A percentile compares a stretch with the other conserved stretches of the same genome.
These are phyloP conservation scores for Metarhizium brunneum DNA, from an alignment of 2,329 filamentous ascomycete genomes.

Conservation along the genomic window DNA sequence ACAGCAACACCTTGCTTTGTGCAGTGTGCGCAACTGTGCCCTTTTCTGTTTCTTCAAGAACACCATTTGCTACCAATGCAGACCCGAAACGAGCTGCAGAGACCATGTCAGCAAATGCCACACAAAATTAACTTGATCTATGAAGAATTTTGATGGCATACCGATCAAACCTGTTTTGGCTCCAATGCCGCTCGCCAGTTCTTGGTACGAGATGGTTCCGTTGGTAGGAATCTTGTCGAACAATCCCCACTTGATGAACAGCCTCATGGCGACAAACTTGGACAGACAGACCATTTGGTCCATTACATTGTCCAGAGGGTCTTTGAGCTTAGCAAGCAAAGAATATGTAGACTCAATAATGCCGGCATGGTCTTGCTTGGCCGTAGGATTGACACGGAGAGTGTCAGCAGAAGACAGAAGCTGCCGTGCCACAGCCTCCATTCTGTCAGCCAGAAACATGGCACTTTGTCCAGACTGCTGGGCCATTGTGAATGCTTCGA, in stretches of 20 bases:
- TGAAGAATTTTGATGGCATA: neutral
- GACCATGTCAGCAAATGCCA: neutral
- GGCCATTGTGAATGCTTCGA: neutral
- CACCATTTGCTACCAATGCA: slow-evolving; percentile 2
- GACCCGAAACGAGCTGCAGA: slow-evolving; percentile 2
- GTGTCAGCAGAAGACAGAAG: neutral
- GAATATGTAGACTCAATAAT: slow-evolving; percentile 1
- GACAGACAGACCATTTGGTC: slow-evolving; percentile 7
- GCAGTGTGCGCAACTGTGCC: neutral
- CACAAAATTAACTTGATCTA: neutral
- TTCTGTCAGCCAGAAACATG: neutral
- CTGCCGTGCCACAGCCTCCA: neutral
- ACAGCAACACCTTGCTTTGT: neutral
- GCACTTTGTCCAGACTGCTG: neutral
- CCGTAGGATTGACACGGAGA: neutral
- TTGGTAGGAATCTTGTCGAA: slow-evolving; percentile 22
- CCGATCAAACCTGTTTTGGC: slow-evolving; percentile 12
- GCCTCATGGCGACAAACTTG: slow-evolving; percentile 9
- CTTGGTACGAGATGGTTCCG: slow-evolving; percentile 15
- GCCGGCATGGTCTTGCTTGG: neutral
- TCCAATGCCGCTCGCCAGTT: slow-evolving; percentile 17
- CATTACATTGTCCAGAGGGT: slow-evolving; percentile 1
- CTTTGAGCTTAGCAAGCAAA: neutral
- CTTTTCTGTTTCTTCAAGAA: neutral
- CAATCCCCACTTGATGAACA: slow-evolving; percentile 22